Evolutionary conservation across 352 stramenopile genomes (phyloP).

Genomic region (Phytophthora crassamura): DNA sequence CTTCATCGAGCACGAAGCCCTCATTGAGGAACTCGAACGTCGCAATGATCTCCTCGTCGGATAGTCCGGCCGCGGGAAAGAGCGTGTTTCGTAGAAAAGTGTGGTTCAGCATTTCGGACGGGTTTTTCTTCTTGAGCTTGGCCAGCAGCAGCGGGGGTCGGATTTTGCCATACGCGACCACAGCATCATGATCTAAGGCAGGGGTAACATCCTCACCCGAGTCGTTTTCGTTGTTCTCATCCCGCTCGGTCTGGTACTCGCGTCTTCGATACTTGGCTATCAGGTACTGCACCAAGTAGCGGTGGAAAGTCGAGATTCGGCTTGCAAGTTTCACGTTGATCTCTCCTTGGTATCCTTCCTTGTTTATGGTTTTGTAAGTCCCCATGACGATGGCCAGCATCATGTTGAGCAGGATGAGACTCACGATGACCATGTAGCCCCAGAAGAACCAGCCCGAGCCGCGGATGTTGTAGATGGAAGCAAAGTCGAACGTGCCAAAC

Average conservation of each 20-base stretch:
- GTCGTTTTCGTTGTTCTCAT: neutral
- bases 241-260: neutral
- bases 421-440: slow-evolving; percentile 66
- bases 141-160: slow-evolving; percentile 6
- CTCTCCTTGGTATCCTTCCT: slow-evolving; percentile 25
- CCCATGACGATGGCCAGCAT: slow-evolving; percentile 70
- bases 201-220: neutral
- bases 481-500: slow-evolving; percentile 62
- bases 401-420: slow-evolving; percentile 71
- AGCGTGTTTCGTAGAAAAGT: neutral
- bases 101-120: neutral
- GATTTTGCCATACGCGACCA: slow-evolving; percentile 11
- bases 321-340: slow-evolving; percentile 4
- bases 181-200: slow-evolving; percentile 1
- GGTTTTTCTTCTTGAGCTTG: too few species aligned
- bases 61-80: neutral
- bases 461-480: slow-evolving; percentile 41
- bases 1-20: slow-evolving; percentile 2
- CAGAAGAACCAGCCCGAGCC: slow-evolving; percentile 60
- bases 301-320: slow-evolving; percentile 4
- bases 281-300: slow-evolving; percentile 1
- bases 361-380: slow-evolving; percentile 46
- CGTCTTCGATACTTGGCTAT: neutral
- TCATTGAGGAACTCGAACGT: slow-evolving; percentile 7
- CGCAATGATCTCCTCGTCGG: neutral